phyloP scores from a whole-genome alignment of 2,329 filamentous ascomycete genomes.

The Xylaria sp. region DNA sequence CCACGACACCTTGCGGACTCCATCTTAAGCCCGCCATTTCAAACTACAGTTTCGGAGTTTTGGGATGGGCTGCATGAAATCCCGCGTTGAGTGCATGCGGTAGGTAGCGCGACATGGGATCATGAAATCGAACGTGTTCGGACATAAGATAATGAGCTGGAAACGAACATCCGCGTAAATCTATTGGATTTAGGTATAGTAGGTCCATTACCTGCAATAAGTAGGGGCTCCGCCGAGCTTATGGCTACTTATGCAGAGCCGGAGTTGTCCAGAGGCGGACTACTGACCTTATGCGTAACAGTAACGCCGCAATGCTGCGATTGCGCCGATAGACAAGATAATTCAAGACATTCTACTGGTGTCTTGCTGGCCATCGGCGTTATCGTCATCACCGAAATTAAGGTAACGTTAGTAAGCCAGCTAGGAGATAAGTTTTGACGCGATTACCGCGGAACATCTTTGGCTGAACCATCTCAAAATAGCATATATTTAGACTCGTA shows the following conservation, averaged over 20 bases:
- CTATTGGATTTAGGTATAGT: too few species aligned
- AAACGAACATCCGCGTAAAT: background rate
- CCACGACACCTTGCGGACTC: background rate
- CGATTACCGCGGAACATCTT: too few species aligned
- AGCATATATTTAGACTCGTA: too few species aligned
- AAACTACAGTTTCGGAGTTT: background rate
- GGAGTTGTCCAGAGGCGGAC: too few species aligned
- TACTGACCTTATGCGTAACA: background rate
- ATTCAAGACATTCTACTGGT: background rate
- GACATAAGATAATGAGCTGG: background rate
- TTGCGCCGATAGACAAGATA: background rate
- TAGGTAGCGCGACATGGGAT: background rate
- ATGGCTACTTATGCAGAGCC: too few species aligned
- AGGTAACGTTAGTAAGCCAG: too few species aligned
- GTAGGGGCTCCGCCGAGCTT: background rate
- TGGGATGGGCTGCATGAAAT: background rate
- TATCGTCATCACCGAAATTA: slow-evolving; percentile 9
- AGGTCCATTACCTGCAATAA: background rate
- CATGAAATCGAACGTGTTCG: background rate
- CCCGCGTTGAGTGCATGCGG: background rate
- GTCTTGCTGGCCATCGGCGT: slow-evolving; percentile 11
- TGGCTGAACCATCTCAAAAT: too few species aligned
- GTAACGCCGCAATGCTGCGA: background rate
- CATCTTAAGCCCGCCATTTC: slow-evolving; percentile 8
- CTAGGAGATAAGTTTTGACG: too few species aligned